Percentiles rank a stretch among this genome's conserved stretches.
Evolutionary conservation across 2,329 filamentous ascomycete genomes (phyloP).

Genomic region (Sporothrix brunneoviolacea): DNA sequence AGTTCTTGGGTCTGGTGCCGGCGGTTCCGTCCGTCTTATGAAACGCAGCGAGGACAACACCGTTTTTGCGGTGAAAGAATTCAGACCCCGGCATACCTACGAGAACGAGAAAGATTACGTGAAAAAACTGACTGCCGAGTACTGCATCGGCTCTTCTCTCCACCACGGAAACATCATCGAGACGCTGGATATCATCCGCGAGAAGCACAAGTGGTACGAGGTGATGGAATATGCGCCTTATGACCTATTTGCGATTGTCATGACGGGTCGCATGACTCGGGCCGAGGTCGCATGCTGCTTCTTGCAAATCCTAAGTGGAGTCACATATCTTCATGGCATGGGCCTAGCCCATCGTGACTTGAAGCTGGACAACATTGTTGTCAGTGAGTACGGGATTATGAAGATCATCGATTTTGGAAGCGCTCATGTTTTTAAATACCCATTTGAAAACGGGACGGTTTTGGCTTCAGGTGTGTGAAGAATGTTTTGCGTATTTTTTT

Average conservation of each 20-base stretch:
- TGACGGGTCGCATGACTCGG: constrained; percentile 95
- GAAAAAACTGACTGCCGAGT: constrained; percentile 97
- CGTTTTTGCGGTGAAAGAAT: constrained; percentile 97
- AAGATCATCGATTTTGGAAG: constrained; percentile 99
- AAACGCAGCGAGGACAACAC: constrained; percentile 87
- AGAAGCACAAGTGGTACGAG: constrained; percentile 92
- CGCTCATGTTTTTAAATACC: constrained; percentile 94
- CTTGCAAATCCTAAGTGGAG: constrained; percentile 88
- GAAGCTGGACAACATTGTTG: constrained; percentile 96
- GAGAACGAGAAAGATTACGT: constrained; percentile 93
- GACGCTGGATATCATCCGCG: constrained; percentile 91
- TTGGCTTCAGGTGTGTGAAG: constrained; percentile 64
- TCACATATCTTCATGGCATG: constrained; percentile 91
- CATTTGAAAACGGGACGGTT: constrained; percentile 85
- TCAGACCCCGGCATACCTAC: constrained; percentile 83
- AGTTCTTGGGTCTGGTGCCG: constrained; percentile 87
- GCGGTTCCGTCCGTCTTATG: constrained; percentile 89
- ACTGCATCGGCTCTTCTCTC: constrained; percentile 93
- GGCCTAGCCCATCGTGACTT: constrained; percentile 90
- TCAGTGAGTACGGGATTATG: constrained; percentile 95
- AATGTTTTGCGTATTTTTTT: neutral
- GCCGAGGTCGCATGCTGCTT: constrained; percentile 89
- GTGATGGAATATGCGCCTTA: constrained; percentile 98
- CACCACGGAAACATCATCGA: constrained; percentile 99
- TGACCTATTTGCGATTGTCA: constrained; percentile 95